A percentile compares a stretch with the other conserved stretches of the same genome.
Evolutionary conservation across 306 rosid species (phyloP).

Genomic region (Vigna trinervia): DNA sequence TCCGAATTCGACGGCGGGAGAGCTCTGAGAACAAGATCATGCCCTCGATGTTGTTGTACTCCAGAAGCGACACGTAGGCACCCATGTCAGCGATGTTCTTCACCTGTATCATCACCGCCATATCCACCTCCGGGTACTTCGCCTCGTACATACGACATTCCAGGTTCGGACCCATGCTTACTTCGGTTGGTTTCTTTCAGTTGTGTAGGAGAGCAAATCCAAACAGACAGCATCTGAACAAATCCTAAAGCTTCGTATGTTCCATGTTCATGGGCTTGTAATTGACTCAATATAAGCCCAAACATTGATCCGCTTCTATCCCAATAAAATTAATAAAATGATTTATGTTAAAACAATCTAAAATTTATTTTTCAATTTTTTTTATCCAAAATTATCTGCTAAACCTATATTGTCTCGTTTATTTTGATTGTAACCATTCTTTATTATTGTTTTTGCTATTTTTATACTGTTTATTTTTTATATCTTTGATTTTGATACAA

Average conservation of each 20-base stretch:
- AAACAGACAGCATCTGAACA: too few relatives aligned
- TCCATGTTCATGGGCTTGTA: neutral
- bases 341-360: too few relatives aligned
- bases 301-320: neutral
- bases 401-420: too few relatives aligned
- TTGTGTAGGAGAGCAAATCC: too few relatives aligned
- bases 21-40: constrained; percentile 97
- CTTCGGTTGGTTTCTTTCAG: neutral
- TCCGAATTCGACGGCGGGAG: constrained; percentile 96
- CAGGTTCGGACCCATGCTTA: constrained; percentile 57
- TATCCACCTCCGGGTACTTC: constrained; percentile 91
- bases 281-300: neutral
- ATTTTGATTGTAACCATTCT: too few relatives aligned
- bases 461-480: too few relatives aligned
- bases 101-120: constrained; percentile 98
- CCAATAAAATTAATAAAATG: too few relatives aligned
- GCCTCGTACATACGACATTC: constrained; percentile 98
- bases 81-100: constrained; percentile 99
- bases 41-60: constrained; percentile 97
- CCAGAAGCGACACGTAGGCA: constrained; percentile 93
- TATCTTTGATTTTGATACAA: too few relatives aligned
- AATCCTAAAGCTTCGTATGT: too few relatives aligned
- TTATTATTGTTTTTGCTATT: too few relatives aligned
- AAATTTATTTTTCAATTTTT: too few relatives aligned
- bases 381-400: too few relatives aligned